These are phyloP conservation scores for Lobulomyces angularis DNA, from an alignment of 192 early-diverging fungal species.

Conservation along the genomic window DNA sequence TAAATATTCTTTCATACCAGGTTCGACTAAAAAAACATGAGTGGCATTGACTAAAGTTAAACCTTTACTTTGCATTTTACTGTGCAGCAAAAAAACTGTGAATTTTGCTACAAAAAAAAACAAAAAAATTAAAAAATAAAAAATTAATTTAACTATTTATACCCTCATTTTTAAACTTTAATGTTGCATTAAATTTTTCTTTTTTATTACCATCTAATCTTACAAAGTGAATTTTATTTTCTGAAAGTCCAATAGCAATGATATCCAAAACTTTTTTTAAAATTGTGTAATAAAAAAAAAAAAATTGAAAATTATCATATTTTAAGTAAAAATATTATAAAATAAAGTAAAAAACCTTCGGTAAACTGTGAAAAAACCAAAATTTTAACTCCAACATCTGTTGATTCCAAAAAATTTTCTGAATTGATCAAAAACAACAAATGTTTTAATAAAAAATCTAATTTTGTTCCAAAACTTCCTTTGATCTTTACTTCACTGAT, in stretches of 20 bases:
- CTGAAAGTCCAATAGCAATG: conserved; percentile 14
- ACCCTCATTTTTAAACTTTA: conserved; percentile 3
- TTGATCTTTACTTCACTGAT: conserved; percentile 8
- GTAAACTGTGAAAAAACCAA: conserved; percentile 45
- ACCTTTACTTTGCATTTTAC: conserved; percentile 31
- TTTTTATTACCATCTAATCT: conserved; percentile 8
- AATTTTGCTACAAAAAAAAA: conserved; percentile 19
- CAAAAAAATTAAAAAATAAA: no score
- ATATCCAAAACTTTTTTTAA: conserved; percentile 32
- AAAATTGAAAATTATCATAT: no score
- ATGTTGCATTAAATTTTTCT: conserved; percentile 7
- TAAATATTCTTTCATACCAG: conserved; percentile 27
- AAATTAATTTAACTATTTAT: conserved; percentile 11
- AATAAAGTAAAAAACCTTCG: no score
- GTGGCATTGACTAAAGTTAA: conserved; percentile 39
- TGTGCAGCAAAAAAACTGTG: conserved; percentile 35
- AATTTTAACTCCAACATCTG: conserved; percentile 20
- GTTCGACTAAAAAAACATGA: conserved; percentile 41
- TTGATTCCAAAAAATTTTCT: not conserved
- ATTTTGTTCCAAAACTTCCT: conserved; percentile 33
- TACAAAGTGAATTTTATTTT: conserved; percentile 25
- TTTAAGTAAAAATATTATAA: no score
- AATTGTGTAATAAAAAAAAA: no score
- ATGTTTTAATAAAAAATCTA: conserved; percentile 34
- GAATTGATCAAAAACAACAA: conserved; percentile 14